Base-by-base conservation (phyloP, 306 rosid genomes). In the Dicorynia guianensis region DNA sequence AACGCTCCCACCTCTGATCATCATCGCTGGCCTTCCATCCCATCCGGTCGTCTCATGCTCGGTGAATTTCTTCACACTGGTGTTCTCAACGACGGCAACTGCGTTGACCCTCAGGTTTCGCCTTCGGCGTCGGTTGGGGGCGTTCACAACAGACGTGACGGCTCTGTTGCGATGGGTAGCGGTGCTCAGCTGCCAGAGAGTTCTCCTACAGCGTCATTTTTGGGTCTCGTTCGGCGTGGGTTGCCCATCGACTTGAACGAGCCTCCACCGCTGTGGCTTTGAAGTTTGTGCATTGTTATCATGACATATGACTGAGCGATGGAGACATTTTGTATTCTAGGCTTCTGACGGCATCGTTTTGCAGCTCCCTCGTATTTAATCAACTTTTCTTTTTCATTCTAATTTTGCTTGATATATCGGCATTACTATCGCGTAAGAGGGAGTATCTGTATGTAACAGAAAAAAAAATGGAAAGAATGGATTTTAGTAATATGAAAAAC, bases 181-280 rank as follows among this genome's bases (percentile, higher is more conserved):
- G 67, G 62, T 3, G 7, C 39, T 4, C 70, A 43, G 20, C 39
- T 71, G 2, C 61, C 60, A 0, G 87, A 80, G 9, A 33, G 63
- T 15, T 49, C 94, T 0, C 38, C 66, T 0, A 76, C 97, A 79
- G 79, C 97, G 65, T 81, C 97, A 43, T 86, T 69, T n/a, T 36
- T 95, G 2, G 99, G 97, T 0, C 81, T 90, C 0, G 91, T 92
- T 13, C 80, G 88, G 3, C 97, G 99, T 4, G 99, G 97, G 47
- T 65, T 91, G 11, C 96, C 96, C 35, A 83, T 95, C 76, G 97
- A 95, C 72, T 80, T 95, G 60, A 95, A 95, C 76, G 96, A 92
- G 55, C 99, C 99, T 40, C 99, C 99, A 1, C 99, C 99, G 13
- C 30, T 92, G 75, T 92, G 99, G 99, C 87, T 90, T 1, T 89